Base-by-base conservation (phyloP, 2,329 filamentous ascomycete genomes). In the Cadophora sp. region DNA sequence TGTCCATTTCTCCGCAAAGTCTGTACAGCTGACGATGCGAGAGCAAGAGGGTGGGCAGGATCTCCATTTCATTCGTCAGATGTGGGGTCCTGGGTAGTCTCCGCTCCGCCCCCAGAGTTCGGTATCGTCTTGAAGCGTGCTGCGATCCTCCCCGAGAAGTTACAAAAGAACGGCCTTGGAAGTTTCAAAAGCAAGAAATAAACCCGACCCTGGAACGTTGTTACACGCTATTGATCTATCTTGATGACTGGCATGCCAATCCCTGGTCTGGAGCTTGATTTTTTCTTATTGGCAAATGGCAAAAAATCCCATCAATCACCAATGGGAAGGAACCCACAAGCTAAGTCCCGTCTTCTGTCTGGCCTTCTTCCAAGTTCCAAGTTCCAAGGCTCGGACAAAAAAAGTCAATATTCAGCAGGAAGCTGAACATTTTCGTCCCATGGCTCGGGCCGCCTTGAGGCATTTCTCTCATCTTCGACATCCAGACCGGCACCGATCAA, bases 241-340 rank as follows among this genome's bases (percentile, higher is more conserved):
- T 53, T 53, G 50, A 53, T 53, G 24, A 53, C 50, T 53, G 50
- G 14, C 50, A 53, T 53, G 50, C 53, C 30, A 33, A 39, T 39
- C n/a, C 33, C n/a, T 39, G 33, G 33, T 22, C 9, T 27, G 13
- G 53, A 56, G 53, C 53, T 39, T 41, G 53, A 30, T 4, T 30
- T 22, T 22, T 36, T 18, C 36, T 18, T 22, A 39, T 16, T 33
- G 8, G 18, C 27, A 30, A 30, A 30, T 30, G 27, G 27, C 27
- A 30, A 30, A 30, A 56, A 39, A 18, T 56, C n/a, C 53, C 8
- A 39, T 30, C 18, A 56, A 24, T 39, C 33, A 39, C 53, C 33
- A 39, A 22, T 56, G n/a, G 53, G 33, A 56, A 56, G 53, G 33
- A 56, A 56, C 11, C 20, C 27, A n/a, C 20, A 56, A 22, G 53